Base-by-base conservation (phyloP, 306 rosid genomes). In the Pterocarpus macrocarpus region DNA sequence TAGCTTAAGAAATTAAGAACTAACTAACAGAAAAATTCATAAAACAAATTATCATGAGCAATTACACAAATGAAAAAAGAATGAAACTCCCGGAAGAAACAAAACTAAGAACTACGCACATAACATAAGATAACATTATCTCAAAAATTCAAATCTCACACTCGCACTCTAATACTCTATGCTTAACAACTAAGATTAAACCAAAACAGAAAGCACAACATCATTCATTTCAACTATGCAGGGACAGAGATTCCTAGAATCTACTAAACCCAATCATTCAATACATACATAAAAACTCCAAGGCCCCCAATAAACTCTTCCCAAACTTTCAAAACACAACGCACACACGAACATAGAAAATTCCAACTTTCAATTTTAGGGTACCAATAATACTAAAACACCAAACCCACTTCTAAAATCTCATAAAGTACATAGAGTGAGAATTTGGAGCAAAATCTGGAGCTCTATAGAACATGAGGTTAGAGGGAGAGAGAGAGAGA, bases 221-320 rank as follows among this genome's bases (percentile, higher is more conserved):
- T 62, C 41, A 38, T 74, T 69, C 57, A 50, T 62, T 59, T 1
- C 50, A 49, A 15, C 39, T 53, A 43, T 59, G 63, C 75, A 62
- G 65, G 30, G 33, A 67, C 33, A 43, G 2, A 69, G 17, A 79
- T 63, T 45, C 64, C 43, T 7, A 64, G 11, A 80, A 49, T 44
- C 67, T 74, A 33, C 35, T 8, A 45, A 82, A 67, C 36, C 49
- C 13, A 82, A 52, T 67, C 65, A 68, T 36, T 43, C 10, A 47
- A 47, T 5, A 57, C 3, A 36, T 47, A 47, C 4, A 9, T 11
- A 50, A 57, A 52, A 5, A 52, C 61, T 39, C 59, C 8, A 62
- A 44, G 36, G 35, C 50, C 32, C 9, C 36, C 16, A 2, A 58
- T 56, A n/a, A 73, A n/a, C 78, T 49, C 65, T 15, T 30, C 66